Conservation (phyloP, 2,329 filamentous ascomycete species). For the Stromatinia cepivora region DNA sequence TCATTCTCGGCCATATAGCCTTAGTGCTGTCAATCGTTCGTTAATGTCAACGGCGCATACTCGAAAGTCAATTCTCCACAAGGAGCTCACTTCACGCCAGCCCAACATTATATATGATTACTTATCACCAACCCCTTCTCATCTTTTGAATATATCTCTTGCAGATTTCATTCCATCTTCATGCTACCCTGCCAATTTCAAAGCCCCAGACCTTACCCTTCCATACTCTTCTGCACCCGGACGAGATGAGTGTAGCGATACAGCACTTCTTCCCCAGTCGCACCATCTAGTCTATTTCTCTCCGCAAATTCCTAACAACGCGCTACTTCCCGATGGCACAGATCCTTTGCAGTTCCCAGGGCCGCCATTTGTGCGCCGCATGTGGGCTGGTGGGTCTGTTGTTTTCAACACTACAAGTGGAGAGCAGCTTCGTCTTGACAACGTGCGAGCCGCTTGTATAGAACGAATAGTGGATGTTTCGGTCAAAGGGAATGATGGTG, state of each 20-base stretch:
- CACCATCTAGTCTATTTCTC: conserved; percentile 91
- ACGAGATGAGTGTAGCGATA: conserved; percentile 5
- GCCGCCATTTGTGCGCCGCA: conserved; percentile 67
- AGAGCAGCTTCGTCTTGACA: conserved; percentile 39
- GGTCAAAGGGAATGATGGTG: conserved; percentile 32
- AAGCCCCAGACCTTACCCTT: conserved; percentile 28
- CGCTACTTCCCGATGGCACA: conserved; percentile 78
- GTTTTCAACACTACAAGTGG: conserved; percentile 46
- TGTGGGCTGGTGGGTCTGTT: conserved; percentile 86
- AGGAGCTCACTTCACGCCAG: conserved; percentile 33
- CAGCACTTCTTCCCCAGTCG: conserved; percentile 52
- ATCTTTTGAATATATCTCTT: conserved; percentile 65
- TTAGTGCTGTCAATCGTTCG: conserved; percentile 13
- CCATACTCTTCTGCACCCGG: conserved; percentile 11
- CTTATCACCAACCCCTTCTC: conserved; percentile 60
- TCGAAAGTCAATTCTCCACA: conserved; percentile 24
- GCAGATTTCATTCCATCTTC: conserved; percentile 52
- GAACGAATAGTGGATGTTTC: conserved; percentile 50
- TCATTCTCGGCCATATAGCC: background rate
- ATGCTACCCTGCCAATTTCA: conserved; percentile 33
- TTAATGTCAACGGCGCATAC: conserved; percentile 1
- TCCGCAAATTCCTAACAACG: conserved; percentile 58
- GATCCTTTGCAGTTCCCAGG: conserved; percentile 78
- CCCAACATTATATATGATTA: conserved; percentile 47
- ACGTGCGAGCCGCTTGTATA: conserved; percentile 45